A percentile compares a stretch with the other conserved stretches of the same genome.
These are phyloP conservation scores for Gymnopus androsaceus DNA, from an alignment of 1,284 basidiomycete species.

Conservation along the genomic window DNA sequence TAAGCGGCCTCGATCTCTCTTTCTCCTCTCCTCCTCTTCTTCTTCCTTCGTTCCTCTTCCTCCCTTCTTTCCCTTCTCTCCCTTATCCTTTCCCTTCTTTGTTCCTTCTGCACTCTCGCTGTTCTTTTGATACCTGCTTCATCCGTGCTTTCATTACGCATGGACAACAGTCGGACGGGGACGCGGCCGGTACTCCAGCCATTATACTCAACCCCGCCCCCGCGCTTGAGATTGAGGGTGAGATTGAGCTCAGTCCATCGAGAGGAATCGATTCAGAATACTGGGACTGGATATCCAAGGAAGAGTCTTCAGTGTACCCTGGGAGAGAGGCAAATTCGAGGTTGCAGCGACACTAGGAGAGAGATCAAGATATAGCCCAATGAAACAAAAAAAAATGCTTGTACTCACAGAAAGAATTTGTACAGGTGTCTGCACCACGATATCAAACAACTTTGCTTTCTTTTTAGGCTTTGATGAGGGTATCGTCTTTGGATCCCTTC, in stretches of 20 bases:
- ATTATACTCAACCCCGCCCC: conserved; percentile 27
- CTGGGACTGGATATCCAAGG: conserved; percentile 48
- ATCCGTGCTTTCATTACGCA: background rate
- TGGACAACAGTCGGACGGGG: background rate
- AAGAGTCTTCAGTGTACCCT: conserved; percentile 57
- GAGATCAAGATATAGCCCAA: background rate
- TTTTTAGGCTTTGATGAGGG: conserved; percentile 62
- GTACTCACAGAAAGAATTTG: conserved; percentile 77
- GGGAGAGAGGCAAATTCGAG: conserved; percentile 78
- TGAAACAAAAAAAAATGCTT: conserved; percentile 23
- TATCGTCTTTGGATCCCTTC: background rate
- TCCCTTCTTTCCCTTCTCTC: background rate
- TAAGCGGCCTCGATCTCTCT: no score
- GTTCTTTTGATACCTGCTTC: background rate
- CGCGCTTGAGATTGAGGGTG: conserved; percentile 8
- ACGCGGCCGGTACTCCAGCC: background rate
- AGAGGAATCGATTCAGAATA: conserved; percentile 9
- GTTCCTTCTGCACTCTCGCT: background rate
- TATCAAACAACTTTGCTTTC: conserved; percentile 84
- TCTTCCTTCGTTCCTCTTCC: background rate
- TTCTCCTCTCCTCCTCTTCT: background rate
- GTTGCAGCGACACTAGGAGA: conserved; percentile 72
- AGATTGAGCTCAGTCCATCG: conserved; percentile 32
- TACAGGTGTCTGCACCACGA: conserved; percentile 84
- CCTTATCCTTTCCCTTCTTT: background rate